A percentile compares a stretch with the other conserved stretches of the same genome.
Conservation (phyloP, 2,329 filamentous ascomycete species). For the Aspergillus sp. region DNA sequence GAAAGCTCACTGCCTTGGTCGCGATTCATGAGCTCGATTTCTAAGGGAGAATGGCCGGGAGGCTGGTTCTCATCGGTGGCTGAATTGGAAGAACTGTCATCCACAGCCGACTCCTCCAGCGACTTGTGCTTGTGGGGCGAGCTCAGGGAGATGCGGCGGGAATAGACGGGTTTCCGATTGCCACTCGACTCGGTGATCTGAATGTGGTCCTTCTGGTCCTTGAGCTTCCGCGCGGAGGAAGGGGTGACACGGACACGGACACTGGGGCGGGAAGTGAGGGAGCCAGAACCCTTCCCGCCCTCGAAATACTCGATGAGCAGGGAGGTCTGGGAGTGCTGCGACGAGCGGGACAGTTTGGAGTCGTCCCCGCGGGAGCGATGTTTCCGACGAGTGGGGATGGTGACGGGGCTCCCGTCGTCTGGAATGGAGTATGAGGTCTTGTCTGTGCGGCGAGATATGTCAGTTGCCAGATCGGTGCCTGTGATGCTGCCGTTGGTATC, state of each 20-base stretch:
- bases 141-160: constrained; percentile 65
- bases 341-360: constrained; percentile 53
- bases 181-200: constrained; percentile 82
- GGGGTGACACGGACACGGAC: constrained; percentile 80
- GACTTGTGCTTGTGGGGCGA: constrained; percentile 42
- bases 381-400: constrained; percentile 69
- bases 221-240: constrained; percentile 61
- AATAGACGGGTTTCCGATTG: constrained; percentile 69
- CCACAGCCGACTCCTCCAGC: constrained; percentile 44
- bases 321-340: constrained; percentile 76
- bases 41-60: constrained; percentile 69
- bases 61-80: constrained; percentile 78
- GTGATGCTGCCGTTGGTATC: constrained; percentile 48
- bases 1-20: constrained; percentile 68
- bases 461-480: constrained; percentile 51
- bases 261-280: constrained; percentile 71
- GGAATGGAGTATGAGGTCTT: constrained; percentile 54
- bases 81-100: constrained; percentile 75
- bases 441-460: constrained; percentile 53
- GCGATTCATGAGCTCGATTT: constrained; percentile 79
- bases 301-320: constrained; percentile 95
- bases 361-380: constrained; percentile 60
- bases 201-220: constrained; percentile 68
- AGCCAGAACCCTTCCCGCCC: constrained; percentile 62
- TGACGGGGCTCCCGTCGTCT: constrained; percentile 72